A percentile compares a stretch with the other conserved stretches of the same genome.
Conservation (phyloP, 257 asterid species). For the Solanum rostratum region DNA sequence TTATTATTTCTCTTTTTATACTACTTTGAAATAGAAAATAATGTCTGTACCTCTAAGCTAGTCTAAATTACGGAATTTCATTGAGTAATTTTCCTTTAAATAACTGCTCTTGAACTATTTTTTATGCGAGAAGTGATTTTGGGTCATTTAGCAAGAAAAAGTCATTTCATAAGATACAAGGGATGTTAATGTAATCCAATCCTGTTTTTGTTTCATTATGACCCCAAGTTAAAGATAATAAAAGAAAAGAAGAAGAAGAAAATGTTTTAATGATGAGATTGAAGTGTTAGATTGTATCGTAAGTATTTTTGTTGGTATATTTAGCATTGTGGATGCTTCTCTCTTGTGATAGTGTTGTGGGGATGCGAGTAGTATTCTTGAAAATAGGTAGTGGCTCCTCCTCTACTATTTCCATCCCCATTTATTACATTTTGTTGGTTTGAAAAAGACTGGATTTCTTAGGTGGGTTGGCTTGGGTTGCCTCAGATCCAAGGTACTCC, state of each 20-base stretch:
- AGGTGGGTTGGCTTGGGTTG: constrained; percentile 18
- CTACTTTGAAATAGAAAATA: no score
- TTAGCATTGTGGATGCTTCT: constrained; percentile 2
- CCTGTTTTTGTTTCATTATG: not conserved
- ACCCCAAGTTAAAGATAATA: not conserved
- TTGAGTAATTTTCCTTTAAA: no score
- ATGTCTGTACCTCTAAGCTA: no score
- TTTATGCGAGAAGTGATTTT: no score
- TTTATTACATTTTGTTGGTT: no score
- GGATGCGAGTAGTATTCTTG: constrained; percentile 3
- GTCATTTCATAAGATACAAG: no score
- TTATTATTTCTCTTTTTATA: no score
- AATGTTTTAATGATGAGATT: not conserved
- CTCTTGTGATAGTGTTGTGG: not conserved
- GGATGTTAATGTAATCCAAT: no score
- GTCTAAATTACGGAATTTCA: no score
- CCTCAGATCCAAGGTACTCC: constrained; percentile 95
- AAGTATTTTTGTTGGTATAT: not conserved
- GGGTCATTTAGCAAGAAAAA: no score
- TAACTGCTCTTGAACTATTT: no score
- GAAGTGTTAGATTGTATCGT: not conserved
- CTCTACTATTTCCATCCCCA: not conserved
- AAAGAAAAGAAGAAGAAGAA: not conserved
- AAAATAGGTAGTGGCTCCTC: constrained; percentile 4
- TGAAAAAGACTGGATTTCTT: constrained; percentile 19